Percentiles rank a stretch among this genome's conserved stretches.
phyloP scores from a whole-genome alignment of 345 rosid species.

The Gossypium mustelinum region DNA sequence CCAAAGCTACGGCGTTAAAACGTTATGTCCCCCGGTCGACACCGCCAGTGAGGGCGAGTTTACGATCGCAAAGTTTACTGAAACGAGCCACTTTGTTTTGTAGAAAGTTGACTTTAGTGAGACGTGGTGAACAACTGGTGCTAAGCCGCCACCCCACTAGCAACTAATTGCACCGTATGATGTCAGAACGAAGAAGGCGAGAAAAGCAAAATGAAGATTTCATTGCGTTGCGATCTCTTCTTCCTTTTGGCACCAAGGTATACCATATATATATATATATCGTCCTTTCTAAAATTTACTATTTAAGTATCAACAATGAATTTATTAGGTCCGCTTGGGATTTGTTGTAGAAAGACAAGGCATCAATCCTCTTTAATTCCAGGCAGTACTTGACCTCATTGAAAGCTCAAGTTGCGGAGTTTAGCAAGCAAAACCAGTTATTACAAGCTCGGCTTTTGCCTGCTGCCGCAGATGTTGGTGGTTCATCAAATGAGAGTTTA shows the following conservation, averaged over 20 bases:
- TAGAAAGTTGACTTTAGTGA: slow-evolving; percentile 28
- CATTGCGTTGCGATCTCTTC: slow-evolving; percentile 57
- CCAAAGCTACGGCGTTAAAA: slow-evolving; percentile 38
- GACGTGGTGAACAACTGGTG: slow-evolving; percentile 33
- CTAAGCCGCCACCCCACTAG: slow-evolving; percentile 31
- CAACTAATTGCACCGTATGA: slow-evolving; percentile 79
- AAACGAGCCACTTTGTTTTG: slow-evolving; percentile 50
- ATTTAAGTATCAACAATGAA: background rate
- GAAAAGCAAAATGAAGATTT: slow-evolving; percentile 86
- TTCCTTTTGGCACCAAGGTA: slow-evolving; percentile 84
- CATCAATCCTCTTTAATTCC: slow-evolving; percentile 53
- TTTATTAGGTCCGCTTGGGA: background rate
- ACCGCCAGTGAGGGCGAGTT: slow-evolving; percentile 9
- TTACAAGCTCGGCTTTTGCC: slow-evolving; percentile 41
- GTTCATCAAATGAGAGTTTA: slow-evolving; percentile 23
- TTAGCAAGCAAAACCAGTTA: slow-evolving; percentile 36
- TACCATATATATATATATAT: background rate
- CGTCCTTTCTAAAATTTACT: background rate
- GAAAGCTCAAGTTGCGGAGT: slow-evolving; percentile 49
- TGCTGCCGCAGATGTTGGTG: slow-evolving; percentile 22
- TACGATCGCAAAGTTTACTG: slow-evolving; percentile 38
- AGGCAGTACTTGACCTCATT: slow-evolving; percentile 54
- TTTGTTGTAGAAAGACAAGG: slow-evolving; percentile 45
- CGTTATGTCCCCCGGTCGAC: slow-evolving; percentile 23
- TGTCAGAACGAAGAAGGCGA: slow-evolving; percentile 80